Evolutionary conservation across 2,329 filamentous ascomycete genomes (phyloP).

Genomic region (Gnomoniopsis sp.): DNA sequence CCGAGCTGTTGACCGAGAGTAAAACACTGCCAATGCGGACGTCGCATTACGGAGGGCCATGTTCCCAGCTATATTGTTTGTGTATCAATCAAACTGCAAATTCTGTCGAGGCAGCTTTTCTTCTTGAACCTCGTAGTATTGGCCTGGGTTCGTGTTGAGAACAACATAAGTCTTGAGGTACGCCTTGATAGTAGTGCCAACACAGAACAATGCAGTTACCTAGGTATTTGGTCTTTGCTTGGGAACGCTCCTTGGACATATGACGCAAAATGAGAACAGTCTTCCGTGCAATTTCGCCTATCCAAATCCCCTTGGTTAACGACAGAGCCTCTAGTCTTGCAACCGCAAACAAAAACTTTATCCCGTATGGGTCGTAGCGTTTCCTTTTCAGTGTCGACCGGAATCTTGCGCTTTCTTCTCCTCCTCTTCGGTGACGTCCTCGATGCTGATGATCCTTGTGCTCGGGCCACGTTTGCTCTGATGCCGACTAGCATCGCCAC

Average conservation of each 20-base stretch:
- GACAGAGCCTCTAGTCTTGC: neutral
- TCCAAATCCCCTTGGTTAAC: neutral
- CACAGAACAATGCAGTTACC: too few species aligned
- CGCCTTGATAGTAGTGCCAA: too few species aligned
- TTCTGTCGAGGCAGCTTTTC: too few species aligned
- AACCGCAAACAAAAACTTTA: neutral
- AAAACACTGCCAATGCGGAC: neutral
- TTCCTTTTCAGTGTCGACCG: neutral
- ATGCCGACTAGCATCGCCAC: neutral
- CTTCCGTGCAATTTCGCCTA: too few species aligned
- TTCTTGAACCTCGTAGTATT: too few species aligned
- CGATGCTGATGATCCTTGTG: constrained; percentile 17
- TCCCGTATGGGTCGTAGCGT: neutral
- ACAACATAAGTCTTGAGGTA: too few species aligned
- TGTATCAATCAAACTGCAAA: too few species aligned
- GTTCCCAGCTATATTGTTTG: too few species aligned
- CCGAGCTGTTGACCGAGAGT: neutral
- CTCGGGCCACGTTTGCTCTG: neutral
- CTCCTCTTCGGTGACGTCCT: constrained; percentile 16
- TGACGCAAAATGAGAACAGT: too few species aligned
- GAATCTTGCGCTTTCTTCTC: neutral
- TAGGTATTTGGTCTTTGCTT: neutral
- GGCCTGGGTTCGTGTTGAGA: too few species aligned
- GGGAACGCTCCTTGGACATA: neutral
- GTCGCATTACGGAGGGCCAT: neutral